These are phyloP conservation scores for Gossypium longicalyx DNA, from an alignment of 345 rosid genomes.

Conservation along the genomic window DNA sequence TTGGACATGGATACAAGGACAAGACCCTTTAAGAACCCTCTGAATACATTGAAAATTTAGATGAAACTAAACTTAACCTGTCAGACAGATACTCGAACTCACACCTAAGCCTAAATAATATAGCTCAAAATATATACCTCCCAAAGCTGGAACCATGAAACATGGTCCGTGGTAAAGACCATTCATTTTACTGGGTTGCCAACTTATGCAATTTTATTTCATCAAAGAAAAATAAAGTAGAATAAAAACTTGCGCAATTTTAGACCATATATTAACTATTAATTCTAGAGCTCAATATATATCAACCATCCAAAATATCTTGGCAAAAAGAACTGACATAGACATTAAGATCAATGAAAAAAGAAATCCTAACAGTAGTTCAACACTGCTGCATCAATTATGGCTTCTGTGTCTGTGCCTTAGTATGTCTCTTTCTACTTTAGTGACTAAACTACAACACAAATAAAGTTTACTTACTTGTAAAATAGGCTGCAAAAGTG, in stretches of 20 bases:
- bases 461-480: conserved; percentile 46
- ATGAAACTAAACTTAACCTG: background rate
- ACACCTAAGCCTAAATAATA: background rate
- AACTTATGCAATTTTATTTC: too few species aligned
- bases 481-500: conserved; percentile 67
- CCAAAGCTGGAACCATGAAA: background rate
- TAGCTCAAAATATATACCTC: background rate
- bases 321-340: background rate
- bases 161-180: background rate
- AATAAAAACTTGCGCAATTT: background rate
- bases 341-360: background rate
- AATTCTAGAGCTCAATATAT: background rate
- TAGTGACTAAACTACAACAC: background rate
- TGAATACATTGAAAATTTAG: background rate
- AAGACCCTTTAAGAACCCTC: background rate
- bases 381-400: conserved; percentile 1
- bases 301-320: background rate
- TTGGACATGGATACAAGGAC: background rate
- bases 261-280: background rate
- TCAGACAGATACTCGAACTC: background rate
- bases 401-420: background rate
- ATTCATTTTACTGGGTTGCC: too few species aligned
- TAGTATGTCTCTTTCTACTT: background rate
- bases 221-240: too few species aligned
- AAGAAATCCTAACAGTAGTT: background rate